These are phyloP conservation scores for Penicillium ucsense DNA, from an alignment of 495 filamentous ascomycete species.

Conservation along the genomic window DNA sequence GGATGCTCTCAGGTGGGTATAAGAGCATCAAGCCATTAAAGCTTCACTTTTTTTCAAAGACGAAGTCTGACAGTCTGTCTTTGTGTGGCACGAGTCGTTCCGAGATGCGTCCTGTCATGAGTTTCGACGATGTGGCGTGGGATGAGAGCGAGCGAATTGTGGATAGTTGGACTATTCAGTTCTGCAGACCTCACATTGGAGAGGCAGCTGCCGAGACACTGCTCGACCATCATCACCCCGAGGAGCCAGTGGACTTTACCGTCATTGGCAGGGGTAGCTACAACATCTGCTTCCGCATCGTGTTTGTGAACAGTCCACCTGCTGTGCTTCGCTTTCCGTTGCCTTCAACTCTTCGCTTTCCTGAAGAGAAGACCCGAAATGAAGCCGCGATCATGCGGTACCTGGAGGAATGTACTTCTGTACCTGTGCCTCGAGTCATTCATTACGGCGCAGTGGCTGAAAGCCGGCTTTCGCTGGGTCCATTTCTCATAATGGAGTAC, in stretches of 20 bases:
- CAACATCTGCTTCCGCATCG: neutral
- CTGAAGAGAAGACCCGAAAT: slow-evolving; percentile 26
- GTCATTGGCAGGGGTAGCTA: neutral
- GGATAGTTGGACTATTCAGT: neutral
- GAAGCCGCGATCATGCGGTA: slow-evolving; percentile 31
- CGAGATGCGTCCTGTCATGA: neutral
- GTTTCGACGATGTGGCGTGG: neutral
- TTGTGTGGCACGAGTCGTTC: neutral
- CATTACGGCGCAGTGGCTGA: slow-evolving; percentile 23
- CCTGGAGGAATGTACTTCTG: slow-evolving; percentile 18
- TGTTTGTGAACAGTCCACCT: neutral
- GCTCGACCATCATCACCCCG: neutral
- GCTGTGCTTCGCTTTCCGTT: slow-evolving; percentile 12
- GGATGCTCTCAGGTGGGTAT: no score
- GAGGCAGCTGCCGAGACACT: neutral
- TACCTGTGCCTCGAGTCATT: slow-evolving; percentile 28
- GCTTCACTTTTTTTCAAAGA: no score
- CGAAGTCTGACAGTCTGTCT: no score
- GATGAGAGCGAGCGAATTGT: neutral
- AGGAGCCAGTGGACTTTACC: neutral
- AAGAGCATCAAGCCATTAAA: no score
- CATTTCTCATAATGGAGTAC: slow-evolving; percentile 42
- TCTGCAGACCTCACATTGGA: neutral
- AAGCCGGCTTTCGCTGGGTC: slow-evolving; percentile 22
- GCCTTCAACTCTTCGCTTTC: slow-evolving; percentile 17